Base-by-base conservation (phyloP, 345 rosid genomes). In the Aquilaria sinensis region DNA sequence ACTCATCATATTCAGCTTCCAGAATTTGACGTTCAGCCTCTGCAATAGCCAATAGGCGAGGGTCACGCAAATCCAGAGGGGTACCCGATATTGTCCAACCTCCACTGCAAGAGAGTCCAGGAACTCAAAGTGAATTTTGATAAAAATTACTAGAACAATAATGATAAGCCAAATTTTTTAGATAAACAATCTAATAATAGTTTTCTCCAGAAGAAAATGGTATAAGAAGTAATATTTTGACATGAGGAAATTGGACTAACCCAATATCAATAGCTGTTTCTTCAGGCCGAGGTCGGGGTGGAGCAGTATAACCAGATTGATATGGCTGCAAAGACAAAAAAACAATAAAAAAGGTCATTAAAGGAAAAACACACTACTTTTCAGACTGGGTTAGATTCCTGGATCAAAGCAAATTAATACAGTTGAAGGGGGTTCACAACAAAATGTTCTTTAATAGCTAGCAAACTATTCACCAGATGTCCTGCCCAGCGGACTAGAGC, bases 71-170 rank as follows among this genome's bases (percentile, higher is more conserved):
- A 72, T 90, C 93, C 74, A 88, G 60, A 61, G 89, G 82, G 59
- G 83, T 75, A 47, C 97, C 99, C 31, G 96, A 86, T 58, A 90
- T 79, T 49, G 87, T 90, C 99, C 96, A 90, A 60, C 96, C 96
- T 72, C 91, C 92, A 56, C 97, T 88, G 75, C 66, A 80, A 53
- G 57, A 50, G 43, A 5, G 8, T 37, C 43, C 64, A 51, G 16
- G 58, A 48, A 9, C 52, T 57, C 9, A 32, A 37, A 37, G 8
- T 4, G 43, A 37, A 37, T 3, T 4, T 37, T 37, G 5, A 9
- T 37, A 37, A 37, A 23, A 2, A 37, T 37, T 37, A 37, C 8
- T 37, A 37, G 5, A 37, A 37, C 8, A 37, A 5, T 37, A 61
- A 47, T 31, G 67, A 60, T 47, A 46, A 63, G 47, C 67, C 53